A percentile compares a stretch with the other conserved stretches of the same genome.
phyloP scores from a whole-genome alignment of 192 early-diverging fungal species.

The Mortierella alpina region DNA sequence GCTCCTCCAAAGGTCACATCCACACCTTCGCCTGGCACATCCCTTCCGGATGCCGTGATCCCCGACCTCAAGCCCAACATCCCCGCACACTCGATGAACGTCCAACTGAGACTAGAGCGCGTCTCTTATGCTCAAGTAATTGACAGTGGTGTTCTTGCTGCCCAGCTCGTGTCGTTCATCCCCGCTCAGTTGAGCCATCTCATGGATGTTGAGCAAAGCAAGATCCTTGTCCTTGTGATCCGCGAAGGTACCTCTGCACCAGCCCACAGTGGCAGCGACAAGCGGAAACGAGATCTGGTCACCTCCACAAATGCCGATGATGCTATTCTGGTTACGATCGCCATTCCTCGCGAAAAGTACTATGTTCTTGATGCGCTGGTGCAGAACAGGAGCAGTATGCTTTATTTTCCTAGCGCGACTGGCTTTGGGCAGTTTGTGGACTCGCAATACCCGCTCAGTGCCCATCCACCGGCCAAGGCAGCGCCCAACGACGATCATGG shows the following conservation, averaged over 20 bases:
- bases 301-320: slow-evolving; percentile 21
- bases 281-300: slow-evolving; percentile 17
- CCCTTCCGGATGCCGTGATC: slow-evolving; percentile 45
- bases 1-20: slow-evolving; percentile 21
- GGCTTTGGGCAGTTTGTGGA: slow-evolving; percentile 46
- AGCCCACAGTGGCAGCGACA: neutral
- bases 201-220: slow-evolving; percentile 7
- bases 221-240: slow-evolving; percentile 36
- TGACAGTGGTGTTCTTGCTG: slow-evolving; percentile 41
- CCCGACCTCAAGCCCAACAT: slow-evolving; percentile 32
- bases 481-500: neutral
- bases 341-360: slow-evolving; percentile 30
- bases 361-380: slow-evolving; percentile 10
- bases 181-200: slow-evolving; percentile 28
- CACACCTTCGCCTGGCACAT: slow-evolving; percentile 35
- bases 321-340: slow-evolving; percentile 26
- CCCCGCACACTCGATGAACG: slow-evolving; percentile 33
- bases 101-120: slow-evolving; percentile 34
- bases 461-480: slow-evolving; percentile 6
- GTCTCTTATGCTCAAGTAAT: slow-evolving; percentile 52
- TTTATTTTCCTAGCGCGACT: slow-evolving; percentile 6
- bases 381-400: neutral
- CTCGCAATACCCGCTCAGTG: slow-evolving; percentile 13
- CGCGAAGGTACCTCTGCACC: slow-evolving; percentile 14
- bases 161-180: slow-evolving; percentile 43